A percentile compares a stretch with the other conserved stretches of the same genome.
Conservation (phyloP, 257 asterid species). For the Solanum sparsipilum region DNA sequence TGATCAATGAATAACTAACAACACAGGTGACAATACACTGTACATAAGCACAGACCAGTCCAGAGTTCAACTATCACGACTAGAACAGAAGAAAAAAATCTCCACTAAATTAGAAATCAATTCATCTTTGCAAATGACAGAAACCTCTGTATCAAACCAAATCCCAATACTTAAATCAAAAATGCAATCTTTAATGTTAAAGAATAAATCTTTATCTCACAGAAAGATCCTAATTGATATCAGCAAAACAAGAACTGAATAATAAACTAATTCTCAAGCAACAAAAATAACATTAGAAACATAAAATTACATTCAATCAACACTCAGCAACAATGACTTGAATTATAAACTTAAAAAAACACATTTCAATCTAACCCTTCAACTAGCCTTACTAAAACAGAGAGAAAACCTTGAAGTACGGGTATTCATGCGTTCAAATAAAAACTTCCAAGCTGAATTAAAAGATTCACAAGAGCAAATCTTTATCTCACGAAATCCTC, state of each 20-base stretch:
- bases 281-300: not conserved
- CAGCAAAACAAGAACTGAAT: not conserved
- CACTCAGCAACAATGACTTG: not conserved
- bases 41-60: not conserved
- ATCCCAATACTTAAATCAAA: not conserved
- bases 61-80: not conserved
- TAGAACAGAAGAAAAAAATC: not conserved
- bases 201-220: not conserved
- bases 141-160: not conserved
- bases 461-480: not conserved
- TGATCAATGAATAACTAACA: not conserved
- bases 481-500: not conserved
- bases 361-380: not conserved
- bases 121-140: not conserved
- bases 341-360: not conserved
- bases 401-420: not conserved
- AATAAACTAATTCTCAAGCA: not conserved
- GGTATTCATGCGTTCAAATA: not conserved
- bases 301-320: not conserved
- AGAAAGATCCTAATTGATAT: not conserved
- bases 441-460: not conserved
- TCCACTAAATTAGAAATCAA: not conserved
- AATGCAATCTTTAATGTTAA: not conserved
- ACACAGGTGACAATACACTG: not conserved
- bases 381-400: not conserved